phyloP scores from a whole-genome alignment of 1,284 basidiomycete species.

The Heliocybe sulcata region DNA sequence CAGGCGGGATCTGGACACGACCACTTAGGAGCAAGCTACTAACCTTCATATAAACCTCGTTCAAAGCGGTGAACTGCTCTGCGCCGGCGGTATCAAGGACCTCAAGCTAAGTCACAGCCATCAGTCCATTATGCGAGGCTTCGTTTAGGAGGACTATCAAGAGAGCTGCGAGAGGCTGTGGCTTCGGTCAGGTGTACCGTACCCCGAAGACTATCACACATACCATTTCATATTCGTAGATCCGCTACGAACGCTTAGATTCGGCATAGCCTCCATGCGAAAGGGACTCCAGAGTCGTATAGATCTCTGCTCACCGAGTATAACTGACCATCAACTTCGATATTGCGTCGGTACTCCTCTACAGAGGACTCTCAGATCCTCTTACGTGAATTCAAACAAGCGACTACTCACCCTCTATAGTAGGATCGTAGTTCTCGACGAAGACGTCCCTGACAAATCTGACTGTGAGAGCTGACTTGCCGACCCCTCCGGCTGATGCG shows the following conservation, averaged over 20 bases:
- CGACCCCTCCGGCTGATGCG: conserved; percentile 67
- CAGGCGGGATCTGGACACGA: neutral
- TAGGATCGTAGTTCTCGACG: conserved; percentile 74
- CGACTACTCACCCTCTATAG: conserved; percentile 62
- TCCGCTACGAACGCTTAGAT: neutral
- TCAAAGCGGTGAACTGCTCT: conserved; percentile 78
- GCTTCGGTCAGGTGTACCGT: too few species aligned
- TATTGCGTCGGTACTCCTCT: conserved; percentile 61
- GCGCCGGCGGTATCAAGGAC: conserved; percentile 87
- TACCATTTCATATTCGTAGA: neutral
- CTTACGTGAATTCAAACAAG: conserved; percentile 2
- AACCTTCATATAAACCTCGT: conserved; percentile 77
- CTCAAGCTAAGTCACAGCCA: conserved; percentile 48
- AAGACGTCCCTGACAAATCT: conserved; percentile 72
- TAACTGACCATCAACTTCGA: conserved; percentile 56
- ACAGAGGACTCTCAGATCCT: conserved; percentile 11
- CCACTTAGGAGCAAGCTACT: neutral
- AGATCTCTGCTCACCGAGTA: conserved; percentile 31
- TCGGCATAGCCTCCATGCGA: neutral
- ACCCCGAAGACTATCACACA: neutral
- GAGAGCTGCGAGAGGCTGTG: too few species aligned
- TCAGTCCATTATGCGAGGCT: neutral
- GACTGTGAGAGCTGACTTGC: conserved; percentile 71
- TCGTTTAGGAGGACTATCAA: neutral
- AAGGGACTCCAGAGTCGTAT: conserved; percentile 17